phyloP scores from a whole-genome alignment of 169 alveolate species.

The Babesia sp. region DNA sequence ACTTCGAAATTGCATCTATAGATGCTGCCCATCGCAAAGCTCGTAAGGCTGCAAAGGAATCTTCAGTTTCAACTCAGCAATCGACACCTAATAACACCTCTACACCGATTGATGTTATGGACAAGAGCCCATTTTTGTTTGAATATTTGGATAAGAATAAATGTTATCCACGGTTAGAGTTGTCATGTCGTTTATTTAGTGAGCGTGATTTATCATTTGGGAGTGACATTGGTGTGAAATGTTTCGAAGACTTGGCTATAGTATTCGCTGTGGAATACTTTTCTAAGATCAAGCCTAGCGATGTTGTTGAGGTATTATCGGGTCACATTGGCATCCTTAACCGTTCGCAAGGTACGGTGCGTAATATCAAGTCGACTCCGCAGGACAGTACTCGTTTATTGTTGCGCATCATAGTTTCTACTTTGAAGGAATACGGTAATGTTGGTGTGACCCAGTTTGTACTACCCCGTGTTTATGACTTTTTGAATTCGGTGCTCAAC shows the following conservation, averaged over 20 bases:
- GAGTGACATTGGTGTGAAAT: conserved; percentile 13
- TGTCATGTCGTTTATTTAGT: conserved; percentile 7
- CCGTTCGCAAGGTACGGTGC: background rate
- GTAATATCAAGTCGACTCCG: background rate
- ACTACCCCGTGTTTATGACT: conserved; percentile 50
- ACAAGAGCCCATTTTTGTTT: background rate
- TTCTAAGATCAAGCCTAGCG: conserved; percentile 25
- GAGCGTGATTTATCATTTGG: background rate
- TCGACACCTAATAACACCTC: background rate
- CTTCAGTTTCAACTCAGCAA: background rate
- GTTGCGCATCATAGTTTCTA: conserved; percentile 24
- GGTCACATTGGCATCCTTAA: conserved; percentile 12
- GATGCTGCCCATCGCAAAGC: conserved; percentile 1
- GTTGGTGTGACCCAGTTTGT: conserved; percentile 51
- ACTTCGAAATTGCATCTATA: conserved; percentile 1
- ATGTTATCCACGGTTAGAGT: background rate
- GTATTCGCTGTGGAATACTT: conserved; percentile 39
- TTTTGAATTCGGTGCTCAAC: conserved; percentile 22
- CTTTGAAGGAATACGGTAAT: conserved; percentile 46
- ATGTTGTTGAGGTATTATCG: conserved; percentile 37
- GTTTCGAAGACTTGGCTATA: conserved; percentile 38
- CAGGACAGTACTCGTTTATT: conserved; percentile 39
- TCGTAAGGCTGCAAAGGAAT: conserved; percentile 14
- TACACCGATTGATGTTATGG: background rate
- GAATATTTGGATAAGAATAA: background rate